These are phyloP conservation scores for Carallia brachiata DNA, from an alignment of 345 rosid species.

Conservation along the genomic window DNA sequence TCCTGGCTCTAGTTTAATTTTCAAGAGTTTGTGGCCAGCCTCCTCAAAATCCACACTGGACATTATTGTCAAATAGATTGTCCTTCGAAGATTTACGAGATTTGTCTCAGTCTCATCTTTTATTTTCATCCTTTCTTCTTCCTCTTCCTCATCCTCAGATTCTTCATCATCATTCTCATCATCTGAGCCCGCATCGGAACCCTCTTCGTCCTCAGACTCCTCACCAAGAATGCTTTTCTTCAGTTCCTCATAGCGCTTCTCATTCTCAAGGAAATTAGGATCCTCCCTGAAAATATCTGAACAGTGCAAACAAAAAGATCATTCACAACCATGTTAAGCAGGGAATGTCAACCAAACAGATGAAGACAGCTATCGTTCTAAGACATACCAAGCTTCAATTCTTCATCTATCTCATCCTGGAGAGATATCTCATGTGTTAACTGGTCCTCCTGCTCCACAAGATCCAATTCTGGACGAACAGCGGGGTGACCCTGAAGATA, in stretches of 20 bases:
- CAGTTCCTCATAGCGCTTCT: conserved; percentile 79
- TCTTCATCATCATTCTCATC: conserved; percentile 59
- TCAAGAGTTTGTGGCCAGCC: conserved; percentile 93
- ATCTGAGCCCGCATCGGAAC: conserved; percentile 59
- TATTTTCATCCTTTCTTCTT: conserved; percentile 72
- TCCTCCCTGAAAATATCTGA: conserved; percentile 75
- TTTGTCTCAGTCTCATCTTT: conserved; percentile 96
- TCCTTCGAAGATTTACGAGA: conserved; percentile 90
- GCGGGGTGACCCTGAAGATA: conserved; percentile 80
- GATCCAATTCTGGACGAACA: conserved; percentile 90
- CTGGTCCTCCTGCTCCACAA: conserved; percentile 84
- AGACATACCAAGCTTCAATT: conserved; percentile 71
- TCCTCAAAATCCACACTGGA: conserved; percentile 98
- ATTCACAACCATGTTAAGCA: conserved; percentile 16
- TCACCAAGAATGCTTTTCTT: conserved; percentile 87
- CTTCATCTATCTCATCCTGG: conserved; percentile 64
- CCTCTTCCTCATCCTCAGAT: conserved; percentile 45
- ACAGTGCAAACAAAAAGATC: conserved; percentile 7
- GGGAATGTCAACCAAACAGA: conserved; percentile 1
- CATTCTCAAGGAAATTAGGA: conserved; percentile 80
- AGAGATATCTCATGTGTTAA: conserved; percentile 87
- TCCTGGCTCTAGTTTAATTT: conserved; percentile 94
- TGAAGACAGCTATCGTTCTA: background rate
- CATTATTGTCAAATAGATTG: conserved; percentile 94
- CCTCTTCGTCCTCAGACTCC: conserved; percentile 81